Evolutionary conservation across 441 rosid genomes (phyloP), one percentile per base, ranked within the genome.

Genomic region (Gossypium gossypioides): DNA sequence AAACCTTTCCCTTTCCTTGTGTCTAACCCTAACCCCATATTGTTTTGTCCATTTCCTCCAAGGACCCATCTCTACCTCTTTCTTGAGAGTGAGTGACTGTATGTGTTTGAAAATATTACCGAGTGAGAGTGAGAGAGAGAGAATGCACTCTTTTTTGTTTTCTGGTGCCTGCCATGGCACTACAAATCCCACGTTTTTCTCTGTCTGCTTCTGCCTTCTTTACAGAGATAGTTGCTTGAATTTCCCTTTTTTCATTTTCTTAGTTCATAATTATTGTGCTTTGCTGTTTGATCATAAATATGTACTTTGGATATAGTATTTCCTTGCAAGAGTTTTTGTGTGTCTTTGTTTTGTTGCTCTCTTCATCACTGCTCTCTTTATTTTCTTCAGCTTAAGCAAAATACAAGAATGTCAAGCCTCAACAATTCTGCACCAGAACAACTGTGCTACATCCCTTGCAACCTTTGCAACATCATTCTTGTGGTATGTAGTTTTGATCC

Each of bases 391-490:
- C 21, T 66, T 46, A 6, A 24, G 6, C 29, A 10, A 21, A 9
- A 55, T 7, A 16, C 58, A 3, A 72, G 24, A 2, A 56, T 72
- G 74, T 72, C 74, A 16, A 59, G 68, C 74, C 48, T 68, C 57
- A 59, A 48, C 68, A 56, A 12, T 71, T 59, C 74, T 40, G 24
- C 66, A 25, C 34, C 56, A 24, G 74, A 72, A 29, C 74, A 71
- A 3, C 50, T 58, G 15, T 72, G 74, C 32, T 59, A 72, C 68
- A 60, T 60, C 57, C 74, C 74, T 58, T 72, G 74, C 74, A 72
- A 59, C 67, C 56, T 48, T 25, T 72, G 74, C 57, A 72, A 59
- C 74, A 46, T 32, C 27, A 25, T 72, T 16, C 67, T 72, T 10
- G 74, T 68, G 59, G 74, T 72, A 72, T 40, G 7, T 24, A 1